These are phyloP conservation scores for Ricinus communis DNA, from an alignment of 345 rosid genomes.

Conservation along the genomic window DNA sequence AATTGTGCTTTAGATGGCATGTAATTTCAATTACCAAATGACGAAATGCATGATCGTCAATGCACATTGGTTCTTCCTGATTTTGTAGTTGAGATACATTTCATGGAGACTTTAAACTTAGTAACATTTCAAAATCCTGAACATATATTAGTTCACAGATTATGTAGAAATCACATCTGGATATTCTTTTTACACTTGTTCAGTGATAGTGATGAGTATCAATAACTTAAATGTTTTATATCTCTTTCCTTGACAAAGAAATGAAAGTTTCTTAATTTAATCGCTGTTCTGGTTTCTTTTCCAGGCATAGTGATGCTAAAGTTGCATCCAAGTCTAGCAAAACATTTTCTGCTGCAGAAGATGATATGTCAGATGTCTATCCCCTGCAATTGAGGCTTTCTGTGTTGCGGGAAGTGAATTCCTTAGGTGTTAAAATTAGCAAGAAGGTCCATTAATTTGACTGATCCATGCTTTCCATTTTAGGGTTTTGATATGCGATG, in stretches of 20 bases:
- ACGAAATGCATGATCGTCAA: background rate
- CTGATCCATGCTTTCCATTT: conserved; percentile 10
- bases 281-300: conserved; percentile 20
- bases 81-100: conserved; percentile 1
- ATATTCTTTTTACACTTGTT: background rate
- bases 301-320: conserved; percentile 83
- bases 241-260: conserved; percentile 6
- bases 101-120: background rate
- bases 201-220: conserved; percentile 16
- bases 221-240: background rate
- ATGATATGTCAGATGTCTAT: conserved; percentile 92
- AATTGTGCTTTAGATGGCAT: conserved; percentile 8
- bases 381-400: conserved; percentile 87
- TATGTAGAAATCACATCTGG: background rate
- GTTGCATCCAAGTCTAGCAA: conserved; percentile 60
- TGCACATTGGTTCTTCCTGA: background rate
- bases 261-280: conserved; percentile 4
- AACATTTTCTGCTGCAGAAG: conserved; percentile 75
- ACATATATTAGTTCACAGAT: background rate
- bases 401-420: conserved; percentile 57
- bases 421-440: conserved; percentile 79
- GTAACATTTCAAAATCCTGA: background rate
- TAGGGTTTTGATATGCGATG: background rate
- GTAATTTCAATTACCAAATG: background rate
- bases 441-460: conserved; percentile 59